Conservation (phyloP, 495 filamentous ascomycete species). For the Aspergillus wentii region DNA sequence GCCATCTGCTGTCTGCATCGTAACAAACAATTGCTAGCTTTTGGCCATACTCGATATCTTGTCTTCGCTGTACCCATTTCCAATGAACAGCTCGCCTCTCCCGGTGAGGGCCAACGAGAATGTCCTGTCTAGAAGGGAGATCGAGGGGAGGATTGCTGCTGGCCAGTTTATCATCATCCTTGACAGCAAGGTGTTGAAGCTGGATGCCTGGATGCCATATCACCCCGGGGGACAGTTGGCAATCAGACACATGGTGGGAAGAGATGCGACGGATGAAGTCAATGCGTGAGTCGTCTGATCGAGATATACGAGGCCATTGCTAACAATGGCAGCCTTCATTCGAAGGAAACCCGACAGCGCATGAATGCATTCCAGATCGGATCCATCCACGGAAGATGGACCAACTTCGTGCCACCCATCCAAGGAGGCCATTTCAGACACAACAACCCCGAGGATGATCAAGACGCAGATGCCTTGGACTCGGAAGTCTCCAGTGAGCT, state of each 20-base stretch:
- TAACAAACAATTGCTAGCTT: too few relatives aligned
- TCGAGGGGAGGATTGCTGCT: slow-evolving; percentile 75
- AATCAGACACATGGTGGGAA: slow-evolving; percentile 80
- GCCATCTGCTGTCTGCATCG: too few relatives aligned
- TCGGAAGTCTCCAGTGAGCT: slow-evolving; percentile 17
- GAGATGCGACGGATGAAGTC: slow-evolving; percentile 83
- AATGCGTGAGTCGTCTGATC: slow-evolving; percentile 36
- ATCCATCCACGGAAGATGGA: slow-evolving; percentile 67
- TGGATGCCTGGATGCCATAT: slow-evolving; percentile 74
- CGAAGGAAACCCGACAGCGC: slow-evolving; percentile 55
- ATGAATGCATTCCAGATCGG: slow-evolving; percentile 78
- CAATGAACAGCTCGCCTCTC: too few relatives aligned
- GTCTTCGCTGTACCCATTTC: too few relatives aligned
- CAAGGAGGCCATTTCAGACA: slow-evolving; percentile 67
- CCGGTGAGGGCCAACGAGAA: too few relatives aligned
- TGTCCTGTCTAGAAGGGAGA: slow-evolving; percentile 62
- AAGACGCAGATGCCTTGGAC: slow-evolving; percentile 84
- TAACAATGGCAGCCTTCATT: slow-evolving; percentile 53
- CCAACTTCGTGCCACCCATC: slow-evolving; percentile 77
- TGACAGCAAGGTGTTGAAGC: slow-evolving; percentile 67
- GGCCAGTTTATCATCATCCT: slow-evolving; percentile 69
- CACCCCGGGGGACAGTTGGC: slow-evolving; percentile 84
- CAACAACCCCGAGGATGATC: slow-evolving; percentile 27
- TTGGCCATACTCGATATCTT: too few relatives aligned
- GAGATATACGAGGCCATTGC: background rate